Evolutionary conservation across 2,329 filamentous ascomycete species (phyloP).

Genomic region (Sclerotinia trifoliorum): DNA sequence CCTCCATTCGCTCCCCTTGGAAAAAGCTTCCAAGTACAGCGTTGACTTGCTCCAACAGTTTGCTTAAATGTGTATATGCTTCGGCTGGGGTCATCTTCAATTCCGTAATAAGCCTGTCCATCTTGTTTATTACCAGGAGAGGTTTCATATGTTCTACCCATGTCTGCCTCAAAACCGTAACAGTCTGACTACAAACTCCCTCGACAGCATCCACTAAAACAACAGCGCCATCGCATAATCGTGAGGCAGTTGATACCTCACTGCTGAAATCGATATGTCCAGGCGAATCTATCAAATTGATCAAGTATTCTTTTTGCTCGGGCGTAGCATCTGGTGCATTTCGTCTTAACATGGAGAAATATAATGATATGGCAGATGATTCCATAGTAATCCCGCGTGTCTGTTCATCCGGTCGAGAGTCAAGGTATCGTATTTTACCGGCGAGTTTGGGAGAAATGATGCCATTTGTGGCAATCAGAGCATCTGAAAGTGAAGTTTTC

Average conservation of each 20-base stretch:
- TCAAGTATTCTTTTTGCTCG: slow-evolving; percentile 82
- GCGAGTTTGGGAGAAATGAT: slow-evolving; percentile 98
- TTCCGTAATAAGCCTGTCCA: slow-evolving; percentile 91
- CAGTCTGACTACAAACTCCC: slow-evolving; percentile 96
- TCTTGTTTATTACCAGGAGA: slow-evolving; percentile 95
- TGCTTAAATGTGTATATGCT: slow-evolving; percentile 84
- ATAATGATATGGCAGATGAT: slow-evolving; percentile 94
- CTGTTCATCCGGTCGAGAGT: slow-evolving; percentile 95
- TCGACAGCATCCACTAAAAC: slow-evolving; percentile 96
- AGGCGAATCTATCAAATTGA: slow-evolving; percentile 97
- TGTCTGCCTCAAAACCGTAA: slow-evolving; percentile 90
- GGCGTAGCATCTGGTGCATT: slow-evolving; percentile 65
- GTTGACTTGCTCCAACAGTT: slow-evolving; percentile 92
- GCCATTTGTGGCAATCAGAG: slow-evolving; percentile 95
- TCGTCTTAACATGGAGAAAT: slow-evolving; percentile 86
- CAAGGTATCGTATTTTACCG: slow-evolving; percentile 95
- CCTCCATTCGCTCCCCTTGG: slow-evolving; percentile 97
- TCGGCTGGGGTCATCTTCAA: slow-evolving; percentile 89
- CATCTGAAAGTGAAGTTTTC: slow-evolving; percentile 95
- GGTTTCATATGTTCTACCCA: slow-evolving; percentile 97
- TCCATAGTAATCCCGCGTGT: slow-evolving; percentile 99
- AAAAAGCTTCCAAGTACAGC: slow-evolving; percentile 97
- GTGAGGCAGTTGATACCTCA: slow-evolving; percentile 92
- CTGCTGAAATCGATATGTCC: slow-evolving; percentile 99
- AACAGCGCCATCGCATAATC: slow-evolving; percentile 90